phyloP scores from a whole-genome alignment of 129 eudicot species.

The Lactuca sativa region DNA sequence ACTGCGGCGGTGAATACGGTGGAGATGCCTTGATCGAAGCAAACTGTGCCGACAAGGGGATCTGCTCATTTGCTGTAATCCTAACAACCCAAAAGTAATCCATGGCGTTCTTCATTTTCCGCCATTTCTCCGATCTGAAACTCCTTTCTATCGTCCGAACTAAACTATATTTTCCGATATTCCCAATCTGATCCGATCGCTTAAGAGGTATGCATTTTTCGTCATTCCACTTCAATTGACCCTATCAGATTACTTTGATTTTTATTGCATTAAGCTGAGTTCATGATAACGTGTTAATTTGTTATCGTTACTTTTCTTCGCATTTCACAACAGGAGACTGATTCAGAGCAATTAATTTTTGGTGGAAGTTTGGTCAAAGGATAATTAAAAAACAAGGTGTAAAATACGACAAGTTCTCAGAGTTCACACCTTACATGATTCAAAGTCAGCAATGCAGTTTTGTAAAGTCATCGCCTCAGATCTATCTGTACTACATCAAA shows the following conservation, averaged over 20 bases:
- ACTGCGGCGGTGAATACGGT: constrained; percentile 8
- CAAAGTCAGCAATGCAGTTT: constrained; percentile 13
- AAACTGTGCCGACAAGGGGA: constrained; percentile 1
- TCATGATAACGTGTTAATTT: neutral
- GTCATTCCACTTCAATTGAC: neutral
- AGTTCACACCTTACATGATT: constrained; percentile 29
- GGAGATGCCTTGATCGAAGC: constrained; percentile 3
- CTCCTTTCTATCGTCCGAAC: constrained; percentile 7
- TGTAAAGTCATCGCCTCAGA: constrained; percentile 6
- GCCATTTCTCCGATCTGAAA: constrained; percentile 15
- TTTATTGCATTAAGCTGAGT: neutral
- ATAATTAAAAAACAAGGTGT: neutral
- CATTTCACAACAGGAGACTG: neutral
- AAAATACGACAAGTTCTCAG: constrained; percentile 6
- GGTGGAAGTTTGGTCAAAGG: constrained; percentile 22
- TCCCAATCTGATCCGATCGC: neutral
- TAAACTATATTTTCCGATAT: neutral
- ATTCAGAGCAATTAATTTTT: constrained; percentile 14
- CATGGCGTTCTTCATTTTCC: neutral
- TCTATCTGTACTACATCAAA: constrained; percentile 3
- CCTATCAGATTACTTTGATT: neutral
- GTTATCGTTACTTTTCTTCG: neutral
- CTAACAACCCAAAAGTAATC: constrained; percentile 9
- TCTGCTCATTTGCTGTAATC: constrained; percentile 8
- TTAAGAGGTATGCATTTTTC: constrained; percentile 4